Percentiles rank a stretch among this genome's conserved stretches.
Evolutionary conservation across 2,329 filamentous ascomycete genomes (phyloP).

Genomic region (Aspergillus awamori): DNA sequence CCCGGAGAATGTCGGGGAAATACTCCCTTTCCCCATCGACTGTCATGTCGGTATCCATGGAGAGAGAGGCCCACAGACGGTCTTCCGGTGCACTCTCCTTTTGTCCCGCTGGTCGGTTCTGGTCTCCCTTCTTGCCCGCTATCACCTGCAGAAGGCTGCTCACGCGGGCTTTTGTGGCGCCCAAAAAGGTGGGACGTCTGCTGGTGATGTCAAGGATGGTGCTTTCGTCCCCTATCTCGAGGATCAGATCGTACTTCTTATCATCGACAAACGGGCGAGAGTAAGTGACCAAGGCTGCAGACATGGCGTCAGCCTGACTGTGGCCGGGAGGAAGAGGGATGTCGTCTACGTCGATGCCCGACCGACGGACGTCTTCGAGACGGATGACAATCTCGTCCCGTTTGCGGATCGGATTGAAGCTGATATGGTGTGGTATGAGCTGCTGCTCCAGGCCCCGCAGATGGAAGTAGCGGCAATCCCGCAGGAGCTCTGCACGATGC

Average conservation of each 20-base stretch:
- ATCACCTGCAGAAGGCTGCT: constrained; percentile 76
- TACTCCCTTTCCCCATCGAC: constrained; percentile 43
- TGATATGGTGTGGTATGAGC: constrained; percentile 75
- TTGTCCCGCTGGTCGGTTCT: neutral
- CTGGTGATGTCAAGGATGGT: constrained; percentile 59
- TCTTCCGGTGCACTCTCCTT: constrained; percentile 63
- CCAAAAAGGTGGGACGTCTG: constrained; percentile 71
- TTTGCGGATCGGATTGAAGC: constrained; percentile 70
- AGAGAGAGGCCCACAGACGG: constrained; percentile 62
- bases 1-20: constrained; percentile 7
- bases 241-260: constrained; percentile 69
- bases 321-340: neutral
- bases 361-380: constrained; percentile 85
- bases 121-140: constrained; percentile 70
- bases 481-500: constrained; percentile 75
- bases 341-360: constrained; percentile 68
- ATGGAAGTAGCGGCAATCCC: constrained; percentile 90
- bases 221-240: constrained; percentile 74
- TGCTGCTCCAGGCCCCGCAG: constrained; percentile 89
- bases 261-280: constrained; percentile 85
- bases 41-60: constrained; percentile 49
- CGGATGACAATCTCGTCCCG: constrained; percentile 76
- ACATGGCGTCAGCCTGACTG: neutral
- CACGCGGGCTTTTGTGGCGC: constrained; percentile 69
- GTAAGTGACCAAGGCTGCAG: constrained; percentile 69